Base-by-base conservation (phyloP, 495 filamentous ascomycete genomes). In the Penicillium riverlandense region DNA sequence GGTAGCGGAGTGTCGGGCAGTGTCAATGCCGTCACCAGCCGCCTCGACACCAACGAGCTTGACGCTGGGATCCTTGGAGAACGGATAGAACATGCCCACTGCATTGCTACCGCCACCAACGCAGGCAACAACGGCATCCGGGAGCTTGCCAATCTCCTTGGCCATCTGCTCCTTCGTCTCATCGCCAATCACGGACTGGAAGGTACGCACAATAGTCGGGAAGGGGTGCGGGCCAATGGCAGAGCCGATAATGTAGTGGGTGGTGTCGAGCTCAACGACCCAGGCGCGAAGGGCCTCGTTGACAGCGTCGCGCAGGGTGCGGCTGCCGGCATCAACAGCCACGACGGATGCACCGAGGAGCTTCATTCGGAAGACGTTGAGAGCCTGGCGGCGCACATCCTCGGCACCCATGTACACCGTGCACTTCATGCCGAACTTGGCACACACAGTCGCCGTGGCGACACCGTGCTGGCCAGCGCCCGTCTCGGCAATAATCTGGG, bases 391-490 rank as follows among this genome's bases (percentile, higher is more conserved):
- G 10, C 90, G 80, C n/a, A 96, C 90, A 61, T 97, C 92, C 63
- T 96, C 88, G 9, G 87, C 89, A 45, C 91, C 91, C 92, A 97
- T 97, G 69, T 85, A 96, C 30, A 97, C 82, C 9, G 86, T 92
- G 59, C 92, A 97, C 56, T 90, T 83, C 87, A 97, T 85, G 53
- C 88, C 88, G 54, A 97, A 95, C 62, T 94, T 92, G 49, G 91
- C 91, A 49, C 91, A 96, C 8, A 95, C 86, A 0, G 91, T 96
- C 1, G 91, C 91, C 6, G 90, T 95, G 2, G 92, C 91, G 9
- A 97, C 92, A 70, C 92, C 91, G 66, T 97, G 92, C 61, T 96
- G 91, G 14, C 91, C 92, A 27, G 92, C 91, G 40, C 92, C 90
- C n/a, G 91, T 96, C 65, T 97, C 92, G 29, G 91, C 92, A 51